Percentiles rank a stretch among this genome's conserved stretches.
phyloP scores from a whole-genome alignment of 208 protist genomes.

The Leishmania martiniquensis region DNA sequence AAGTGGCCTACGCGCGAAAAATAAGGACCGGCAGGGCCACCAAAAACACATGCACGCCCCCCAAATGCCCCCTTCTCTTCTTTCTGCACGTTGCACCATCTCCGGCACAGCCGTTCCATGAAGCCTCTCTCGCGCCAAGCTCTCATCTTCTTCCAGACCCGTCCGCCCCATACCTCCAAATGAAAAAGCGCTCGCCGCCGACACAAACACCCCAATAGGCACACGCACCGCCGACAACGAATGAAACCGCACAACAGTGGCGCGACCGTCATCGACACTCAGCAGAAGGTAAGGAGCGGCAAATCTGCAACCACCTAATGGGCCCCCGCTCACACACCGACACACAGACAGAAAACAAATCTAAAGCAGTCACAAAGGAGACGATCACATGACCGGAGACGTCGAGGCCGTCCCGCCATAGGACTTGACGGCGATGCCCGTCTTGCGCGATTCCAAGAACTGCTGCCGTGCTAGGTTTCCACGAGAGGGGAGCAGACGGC shows the following conservation, averaged over 20 bases:
- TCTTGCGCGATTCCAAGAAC: conserved; percentile 65
- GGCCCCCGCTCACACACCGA: background rate
- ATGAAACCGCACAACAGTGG: too few relatives aligned
- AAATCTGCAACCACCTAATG: background rate
- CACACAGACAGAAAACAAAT: conserved; percentile 1
- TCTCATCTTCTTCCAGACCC: background rate
- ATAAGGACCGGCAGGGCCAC: background rate
- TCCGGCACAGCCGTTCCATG: background rate
- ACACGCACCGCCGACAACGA: background rate
- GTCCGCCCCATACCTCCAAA: background rate
- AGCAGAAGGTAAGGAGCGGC: background rate
- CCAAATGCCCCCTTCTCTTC: background rate
- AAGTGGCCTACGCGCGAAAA: background rate
- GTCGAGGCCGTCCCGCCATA: conserved; percentile 19
- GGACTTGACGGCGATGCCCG: conserved; percentile 14
- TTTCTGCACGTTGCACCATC: background rate
- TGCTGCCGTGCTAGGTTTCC: conserved; percentile 70
- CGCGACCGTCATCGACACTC: too few relatives aligned
- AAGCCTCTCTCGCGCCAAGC: background rate
- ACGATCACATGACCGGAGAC: background rate
- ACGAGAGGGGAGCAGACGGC: conserved; percentile 22
- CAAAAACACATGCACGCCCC: background rate
- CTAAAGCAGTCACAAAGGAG: background rate
- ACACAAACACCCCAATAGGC: background rate
- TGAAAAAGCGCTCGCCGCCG: background rate